Evolutionary conservation across 2,329 filamentous ascomycete species (phyloP).

Genomic region (Aspergillus sp.): DNA sequence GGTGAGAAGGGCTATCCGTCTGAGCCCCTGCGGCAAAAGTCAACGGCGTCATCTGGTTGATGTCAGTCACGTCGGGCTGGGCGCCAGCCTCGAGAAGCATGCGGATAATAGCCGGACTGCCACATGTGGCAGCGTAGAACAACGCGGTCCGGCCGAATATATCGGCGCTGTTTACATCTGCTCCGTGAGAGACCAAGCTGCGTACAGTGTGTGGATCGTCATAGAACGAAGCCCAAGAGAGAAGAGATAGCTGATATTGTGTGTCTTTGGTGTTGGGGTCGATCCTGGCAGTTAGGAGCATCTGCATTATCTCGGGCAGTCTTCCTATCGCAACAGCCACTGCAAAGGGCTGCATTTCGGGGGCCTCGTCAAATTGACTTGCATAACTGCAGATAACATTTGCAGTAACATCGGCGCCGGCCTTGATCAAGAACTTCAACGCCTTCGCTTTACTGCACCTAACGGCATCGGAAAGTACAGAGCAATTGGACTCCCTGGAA

Average conservation of each 20-base stretch:
- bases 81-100: not conserved
- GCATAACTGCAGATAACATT: not conserved
- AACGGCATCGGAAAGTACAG: not conserved
- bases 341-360: not conserved
- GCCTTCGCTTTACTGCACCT: not conserved
- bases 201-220: not conserved
- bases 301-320: not conserved
- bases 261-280: not conserved
- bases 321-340: not conserved
- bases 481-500: not conserved
- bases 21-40: not conserved
- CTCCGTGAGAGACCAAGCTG: not conserved
- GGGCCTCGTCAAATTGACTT: not conserved
- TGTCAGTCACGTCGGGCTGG: not conserved
- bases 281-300: not conserved
- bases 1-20: rapidly evolving
- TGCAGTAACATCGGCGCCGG: not conserved
- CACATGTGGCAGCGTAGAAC: not conserved
- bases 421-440: not conserved
- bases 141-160: not conserved
- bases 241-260: not conserved
- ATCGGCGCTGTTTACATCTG: not conserved
- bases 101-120: not conserved
- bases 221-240: not conserved
- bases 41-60: not conserved